These are phyloP conservation scores for Cordyceps cateniannulata DNA, from an alignment of 2,329 filamentous ascomycete genomes.

Conservation along the genomic window DNA sequence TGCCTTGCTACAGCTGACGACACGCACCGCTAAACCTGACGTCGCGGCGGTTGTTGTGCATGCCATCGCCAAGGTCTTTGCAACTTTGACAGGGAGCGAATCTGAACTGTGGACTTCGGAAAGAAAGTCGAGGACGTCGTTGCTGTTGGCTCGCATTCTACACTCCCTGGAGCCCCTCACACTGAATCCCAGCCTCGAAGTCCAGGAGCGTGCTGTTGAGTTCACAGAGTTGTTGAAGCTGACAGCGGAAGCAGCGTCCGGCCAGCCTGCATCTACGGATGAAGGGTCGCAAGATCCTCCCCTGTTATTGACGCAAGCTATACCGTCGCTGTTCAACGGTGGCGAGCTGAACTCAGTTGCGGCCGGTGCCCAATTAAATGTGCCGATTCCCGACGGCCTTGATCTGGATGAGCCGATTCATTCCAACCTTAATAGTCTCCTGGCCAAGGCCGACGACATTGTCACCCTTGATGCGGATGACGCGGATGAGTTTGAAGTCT, in stretches of 20 bases:
- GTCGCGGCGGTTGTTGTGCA: slow-evolving; percentile 77
- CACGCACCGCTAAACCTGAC: slow-evolving; percentile 52
- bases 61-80: slow-evolving; percentile 78
- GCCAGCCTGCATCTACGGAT: slow-evolving; percentile 53
- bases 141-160: slow-evolving; percentile 76
- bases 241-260: slow-evolving; percentile 71
- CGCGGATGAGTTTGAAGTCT: slow-evolving; percentile 60
- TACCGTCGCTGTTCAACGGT: slow-evolving; percentile 79
- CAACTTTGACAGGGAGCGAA: slow-evolving; percentile 60
- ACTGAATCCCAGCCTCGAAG: slow-evolving; percentile 80
- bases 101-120: slow-evolving; percentile 63
- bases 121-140: slow-evolving; percentile 65
- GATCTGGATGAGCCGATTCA: slow-evolving; percentile 82
- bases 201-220: slow-evolving; percentile 90
- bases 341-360: slow-evolving; percentile 92
- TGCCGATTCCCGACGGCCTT: slow-evolving; percentile 69
- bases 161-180: slow-evolving; percentile 74
- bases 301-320: slow-evolving; percentile 79
- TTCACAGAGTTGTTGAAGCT: slow-evolving; percentile 86
- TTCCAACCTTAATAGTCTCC: slow-evolving; percentile 58
- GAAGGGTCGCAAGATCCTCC: slow-evolving; percentile 61
- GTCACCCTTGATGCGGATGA: slow-evolving; percentile 44
- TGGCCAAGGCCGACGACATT: slow-evolving; percentile 54
- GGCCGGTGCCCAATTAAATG: slow-evolving; percentile 72
- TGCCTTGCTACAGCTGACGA: slow-evolving; percentile 61